These are phyloP conservation scores for Skeletonema menzelii DNA, from an alignment of 108 stramenopile species.

Conservation along the genomic window DNA sequence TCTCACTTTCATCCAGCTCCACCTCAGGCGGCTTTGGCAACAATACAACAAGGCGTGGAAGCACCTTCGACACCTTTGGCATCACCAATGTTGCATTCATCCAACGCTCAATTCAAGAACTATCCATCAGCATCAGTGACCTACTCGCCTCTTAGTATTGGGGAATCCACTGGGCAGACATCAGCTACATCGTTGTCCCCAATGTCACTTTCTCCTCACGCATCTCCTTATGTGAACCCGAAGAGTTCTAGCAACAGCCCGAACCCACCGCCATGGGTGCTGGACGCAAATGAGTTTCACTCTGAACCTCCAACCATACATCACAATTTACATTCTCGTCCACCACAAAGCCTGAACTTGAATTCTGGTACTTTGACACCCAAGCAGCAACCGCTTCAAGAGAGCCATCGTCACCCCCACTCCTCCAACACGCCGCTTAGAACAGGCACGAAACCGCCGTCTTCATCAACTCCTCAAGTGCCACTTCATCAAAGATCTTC, in stretches of 20 bases:
- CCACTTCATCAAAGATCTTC: conserved; percentile 52
- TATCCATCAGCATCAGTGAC: conserved; percentile 15
- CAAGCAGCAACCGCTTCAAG: conserved; percentile 8
- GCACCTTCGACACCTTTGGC: conserved; percentile 17
- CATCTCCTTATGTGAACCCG: conserved; percentile 28
- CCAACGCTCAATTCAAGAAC: conserved; percentile 18
- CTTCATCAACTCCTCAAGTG: conserved; percentile 17
- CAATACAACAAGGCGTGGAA: conserved; percentile 25
- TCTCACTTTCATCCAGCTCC: conserved; percentile 19
- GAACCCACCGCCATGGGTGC: conserved; percentile 30
- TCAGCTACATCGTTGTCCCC: conserved; percentile 40
- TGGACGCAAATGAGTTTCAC: conserved; percentile 35
- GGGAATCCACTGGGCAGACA: conserved; percentile 45
- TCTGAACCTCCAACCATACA: conserved; percentile 16
- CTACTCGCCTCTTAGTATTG: conserved; percentile 37
- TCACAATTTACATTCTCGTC: neutral
- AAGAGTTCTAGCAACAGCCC: conserved; percentile 1
- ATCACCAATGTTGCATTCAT: conserved; percentile 10
- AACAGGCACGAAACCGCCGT: conserved; percentile 5
- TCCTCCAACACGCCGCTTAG: conserved; percentile 2
- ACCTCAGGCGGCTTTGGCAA: conserved; percentile 5
- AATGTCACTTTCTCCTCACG: conserved; percentile 39
- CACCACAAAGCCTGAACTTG: neutral
- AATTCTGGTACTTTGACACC: neutral
- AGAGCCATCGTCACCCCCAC: conserved; percentile 7